Evolutionary conservation across 345 rosid species (phyloP), one percentile per base, ranked within the genome.

Genomic region (Sisymbrium altissimum): DNA sequence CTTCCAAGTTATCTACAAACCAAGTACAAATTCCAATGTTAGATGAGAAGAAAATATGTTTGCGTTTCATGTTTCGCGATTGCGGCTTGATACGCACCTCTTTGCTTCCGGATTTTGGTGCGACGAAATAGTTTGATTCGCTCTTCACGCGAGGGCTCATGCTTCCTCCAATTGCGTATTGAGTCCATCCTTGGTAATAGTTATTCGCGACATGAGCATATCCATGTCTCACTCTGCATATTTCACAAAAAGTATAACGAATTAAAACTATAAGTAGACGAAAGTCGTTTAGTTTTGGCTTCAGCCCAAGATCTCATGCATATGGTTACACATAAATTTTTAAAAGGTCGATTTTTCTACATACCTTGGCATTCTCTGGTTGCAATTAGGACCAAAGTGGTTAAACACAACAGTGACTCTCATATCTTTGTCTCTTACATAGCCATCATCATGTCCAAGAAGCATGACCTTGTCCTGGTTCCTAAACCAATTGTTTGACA

Each of bases 381-480:
- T 89, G 79, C 97, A 91, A 18, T 91, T 83, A 13, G 94, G 97
- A 38, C 96, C 92, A 35, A 93, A 91, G 78, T 88, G 94, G 74
- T 85, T 93, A 80, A 84, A 85, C 11, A 79, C 81, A 43, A 90
- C 83, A 5, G 91, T 90, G 13, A 75, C 93, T 76, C 81, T 90
- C 93, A 87, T 89, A 61, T 81, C 78, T 77, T 64, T 81, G 73
- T 90, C 92, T 36, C 86, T 76, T 9, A 64, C 9, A 71, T 68
- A 84, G 5, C 87, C 93, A 55, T 90, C 93, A 55, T 89, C 92
- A 29, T 93, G 93, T 4, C 93, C 89, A 0, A 89, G 87, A 46
- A 90, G 92, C 97, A 90, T 89, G 45, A 90, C 97, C 82, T 93
- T 90, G 79, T 90, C 92, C 13, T 89, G 97, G 72, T 86, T 81